These are phyloP conservation scores for Exserohilum turcica DNA, from an alignment of 2,329 filamentous ascomycete species.

Conservation along the genomic window DNA sequence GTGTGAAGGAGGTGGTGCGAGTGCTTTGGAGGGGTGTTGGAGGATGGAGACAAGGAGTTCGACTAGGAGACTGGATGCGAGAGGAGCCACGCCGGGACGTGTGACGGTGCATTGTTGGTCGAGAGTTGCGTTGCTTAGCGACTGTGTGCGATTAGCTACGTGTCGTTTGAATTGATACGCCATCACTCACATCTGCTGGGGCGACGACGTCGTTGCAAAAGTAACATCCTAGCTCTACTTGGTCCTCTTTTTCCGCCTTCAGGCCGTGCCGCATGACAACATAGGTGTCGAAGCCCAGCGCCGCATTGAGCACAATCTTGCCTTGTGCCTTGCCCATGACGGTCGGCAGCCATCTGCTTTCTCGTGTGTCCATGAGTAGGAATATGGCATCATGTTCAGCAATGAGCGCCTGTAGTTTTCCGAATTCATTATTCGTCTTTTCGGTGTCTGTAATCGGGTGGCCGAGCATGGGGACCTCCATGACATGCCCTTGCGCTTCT, in stretches of 20 bases:
- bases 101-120: slow-evolving; percentile 99
- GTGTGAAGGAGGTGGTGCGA: slow-evolving; percentile 21
- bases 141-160: slow-evolving; percentile 57
- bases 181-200: slow-evolving; percentile 77
- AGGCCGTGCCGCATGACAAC: slow-evolving; percentile 96
- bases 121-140: slow-evolving; percentile 89
- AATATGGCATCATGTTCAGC: slow-evolving; percentile 90
- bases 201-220: slow-evolving; percentile 99
- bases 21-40: slow-evolving; percentile 63
- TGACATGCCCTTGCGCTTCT: slow-evolving; percentile 75
- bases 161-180: background rate
- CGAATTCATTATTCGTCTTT: slow-evolving; percentile 74
- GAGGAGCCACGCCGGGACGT: slow-evolving; percentile 86
- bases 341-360: slow-evolving; percentile 93
- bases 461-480: slow-evolving; percentile 94
- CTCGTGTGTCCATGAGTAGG: slow-evolving; percentile 94
- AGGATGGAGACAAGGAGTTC: slow-evolving; percentile 86
- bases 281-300: slow-evolving; percentile 93
- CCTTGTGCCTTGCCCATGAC: slow-evolving; percentile 91
- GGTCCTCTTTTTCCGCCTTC: slow-evolving; percentile 53
- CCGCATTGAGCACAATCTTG: slow-evolving; percentile 97
- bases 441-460: slow-evolving; percentile 79
- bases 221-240: slow-evolving; percentile 84
- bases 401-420: slow-evolving; percentile 74
- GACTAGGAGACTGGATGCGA: slow-evolving; percentile 88